Evolutionary conservation across 495 filamentous ascomycete species (phyloP).

Genomic region (Aspergillus saccharolyticus): DNA sequence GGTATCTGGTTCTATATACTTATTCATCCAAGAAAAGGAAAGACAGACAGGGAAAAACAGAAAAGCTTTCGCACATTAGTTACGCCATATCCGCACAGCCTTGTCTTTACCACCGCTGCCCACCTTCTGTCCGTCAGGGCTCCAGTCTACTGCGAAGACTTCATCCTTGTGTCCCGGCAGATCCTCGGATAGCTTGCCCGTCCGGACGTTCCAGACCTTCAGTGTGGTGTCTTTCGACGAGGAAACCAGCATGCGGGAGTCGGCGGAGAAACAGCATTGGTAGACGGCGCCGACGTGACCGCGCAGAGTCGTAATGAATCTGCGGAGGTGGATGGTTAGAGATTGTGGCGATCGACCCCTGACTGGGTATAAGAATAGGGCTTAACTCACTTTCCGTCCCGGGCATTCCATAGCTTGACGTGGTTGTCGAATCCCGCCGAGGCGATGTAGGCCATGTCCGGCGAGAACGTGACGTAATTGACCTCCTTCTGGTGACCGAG

Average conservation of each 20-base stretch:
- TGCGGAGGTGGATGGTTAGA: constrained; percentile 14
- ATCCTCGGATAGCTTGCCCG: constrained; percentile 77
- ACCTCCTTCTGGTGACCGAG: constrained; percentile 94
- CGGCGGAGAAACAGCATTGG: constrained; percentile 83
- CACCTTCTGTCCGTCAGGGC: constrained; percentile 76
- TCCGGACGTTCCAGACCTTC: constrained; percentile 88
- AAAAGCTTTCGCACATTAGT: constrained; percentile 38
- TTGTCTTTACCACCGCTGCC: constrained; percentile 93
- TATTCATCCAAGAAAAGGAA: neutral
- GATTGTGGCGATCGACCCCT: neutral
- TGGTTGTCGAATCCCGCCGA: constrained; percentile 89
- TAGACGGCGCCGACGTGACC: constrained; percentile 94
- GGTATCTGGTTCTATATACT: constrained; percentile 1
- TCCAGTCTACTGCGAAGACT: constrained; percentile 92
- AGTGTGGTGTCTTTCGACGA: constrained; percentile 88
- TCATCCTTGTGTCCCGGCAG: constrained; percentile 93
- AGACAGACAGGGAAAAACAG: constrained; percentile 3
- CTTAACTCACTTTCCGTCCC: constrained; percentile 54
- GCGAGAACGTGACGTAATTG: constrained; percentile 91
- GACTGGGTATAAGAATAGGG: neutral
- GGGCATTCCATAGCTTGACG: constrained; percentile 79
- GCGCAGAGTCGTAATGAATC: constrained; percentile 77
- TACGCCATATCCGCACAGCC: constrained; percentile 78
- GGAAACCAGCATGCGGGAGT: constrained; percentile 79
- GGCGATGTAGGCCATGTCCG: constrained; percentile 80